Conservation (phyloP, 441 rosid genomes). For the Erysimum pusillum region DNA sequence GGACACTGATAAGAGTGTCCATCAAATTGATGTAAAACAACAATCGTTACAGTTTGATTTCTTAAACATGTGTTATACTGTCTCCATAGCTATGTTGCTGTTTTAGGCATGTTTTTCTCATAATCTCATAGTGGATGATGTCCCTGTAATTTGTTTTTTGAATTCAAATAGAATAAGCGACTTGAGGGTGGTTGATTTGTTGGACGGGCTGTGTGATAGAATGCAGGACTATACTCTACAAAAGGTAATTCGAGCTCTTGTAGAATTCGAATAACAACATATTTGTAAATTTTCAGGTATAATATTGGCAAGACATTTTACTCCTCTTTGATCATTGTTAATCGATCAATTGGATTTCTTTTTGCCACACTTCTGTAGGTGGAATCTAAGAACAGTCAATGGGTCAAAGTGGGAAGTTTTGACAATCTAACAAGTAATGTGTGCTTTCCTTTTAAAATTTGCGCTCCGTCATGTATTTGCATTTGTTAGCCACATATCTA, state of each 20-base stretch:
- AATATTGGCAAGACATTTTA: not conserved
- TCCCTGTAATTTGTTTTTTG: not conserved
- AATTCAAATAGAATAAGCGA: conserved; percentile 72
- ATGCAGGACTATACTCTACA: conserved; percentile 94
- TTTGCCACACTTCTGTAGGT: conserved; percentile 58
- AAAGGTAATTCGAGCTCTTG: conserved; percentile 57
- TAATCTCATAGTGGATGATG: not conserved
- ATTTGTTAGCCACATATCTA: conserved; percentile 2
- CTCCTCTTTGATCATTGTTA: conserved; percentile 15
- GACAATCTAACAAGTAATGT: conserved; percentile 63
- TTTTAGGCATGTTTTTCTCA: not conserved
- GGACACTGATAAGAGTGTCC: not conserved
- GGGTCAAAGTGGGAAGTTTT: conserved; percentile 82
- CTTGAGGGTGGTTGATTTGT: conserved; percentile 87
- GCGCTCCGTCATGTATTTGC: not conserved
- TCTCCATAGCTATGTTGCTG: not conserved
- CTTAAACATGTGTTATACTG: not conserved
- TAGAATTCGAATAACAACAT: conserved; percentile 17
- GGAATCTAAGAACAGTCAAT: conserved; percentile 56
- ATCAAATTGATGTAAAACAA: not conserved
- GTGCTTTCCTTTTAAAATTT: conserved; percentile 10
- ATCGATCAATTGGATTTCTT: conserved; percentile 1
- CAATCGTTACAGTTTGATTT: not conserved
- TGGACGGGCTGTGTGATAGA: conserved; percentile 91
- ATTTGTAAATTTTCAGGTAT: not conserved